Evolutionary conservation across 768 basidiomycete genomes (phyloP), one percentile per base, ranked within the genome.

Genomic region (Arthromyces matolae): DNA sequence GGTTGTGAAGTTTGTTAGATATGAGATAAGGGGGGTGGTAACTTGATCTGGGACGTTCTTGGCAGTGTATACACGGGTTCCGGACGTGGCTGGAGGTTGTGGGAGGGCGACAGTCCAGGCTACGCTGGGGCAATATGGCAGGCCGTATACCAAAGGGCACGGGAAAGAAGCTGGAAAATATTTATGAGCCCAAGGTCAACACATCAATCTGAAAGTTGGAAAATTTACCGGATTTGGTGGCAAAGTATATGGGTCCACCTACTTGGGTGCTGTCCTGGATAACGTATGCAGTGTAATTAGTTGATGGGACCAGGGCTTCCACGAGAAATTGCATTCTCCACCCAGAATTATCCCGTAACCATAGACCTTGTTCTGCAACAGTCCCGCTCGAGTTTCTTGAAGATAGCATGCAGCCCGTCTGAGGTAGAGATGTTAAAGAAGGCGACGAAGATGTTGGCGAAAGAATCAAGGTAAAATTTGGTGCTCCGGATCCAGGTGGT

Each of bases 231-330:
- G 85, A 84, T 68, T 93, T 93, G 3, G 90, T 93, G 7, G 69
- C 61, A 49, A 92, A 85, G 55, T 77, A 84, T 2, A 86, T 76
- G 0, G 89, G 89, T 2, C 79, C 81, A 47, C 75, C 80, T 39
- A 89, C 75, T 55, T 77, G 76, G 37, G 76, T 71, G 7, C 65
- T 68, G 49, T 79, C 73, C 52, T 80, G 70, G 2, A 89, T 56
- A 12, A 82, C 76, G 57, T 81, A 92, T 0, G 76, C 81, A 1
- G 89, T 91, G 57, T 93, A 93, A 57, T 93, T 93, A 25, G 85
- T 89, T 8, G 69, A 69, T 5, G 83, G 72, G 1, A 68, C 65
- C 14, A 94, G 70, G 0, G 75, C 80, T 1, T 71, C 73, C 8
- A 89, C 49, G 2, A 86, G 59, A 76, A 81, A 93, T 56, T 91